These are phyloP conservation scores for Entomortierella chlamydospora DNA, from an alignment of 192 early-diverging fungal species.

Conservation along the genomic window DNA sequence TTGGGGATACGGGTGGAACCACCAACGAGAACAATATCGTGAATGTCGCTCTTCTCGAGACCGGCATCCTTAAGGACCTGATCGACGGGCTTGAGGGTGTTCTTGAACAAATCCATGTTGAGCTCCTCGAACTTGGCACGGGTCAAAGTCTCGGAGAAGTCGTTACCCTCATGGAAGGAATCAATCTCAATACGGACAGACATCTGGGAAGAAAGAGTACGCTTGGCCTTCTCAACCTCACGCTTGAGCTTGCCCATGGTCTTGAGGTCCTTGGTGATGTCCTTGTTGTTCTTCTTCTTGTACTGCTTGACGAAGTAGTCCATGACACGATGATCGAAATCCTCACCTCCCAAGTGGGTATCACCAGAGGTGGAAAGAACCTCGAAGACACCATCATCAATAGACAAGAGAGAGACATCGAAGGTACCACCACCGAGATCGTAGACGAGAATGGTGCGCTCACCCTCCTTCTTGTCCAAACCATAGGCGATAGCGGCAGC, in stretches of 20 bases:
- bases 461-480: slow-evolving; percentile 89
- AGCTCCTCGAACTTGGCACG: slow-evolving; percentile 98
- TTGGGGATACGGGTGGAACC: slow-evolving; percentile 99
- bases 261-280: slow-evolving; percentile 85
- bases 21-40: slow-evolving; percentile 98
- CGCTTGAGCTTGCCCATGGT: slow-evolving; percentile 95
- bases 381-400: slow-evolving; percentile 97
- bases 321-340: slow-evolving; percentile 97
- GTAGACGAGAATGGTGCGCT: slow-evolving; percentile 94
- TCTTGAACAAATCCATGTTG: slow-evolving; percentile 93
- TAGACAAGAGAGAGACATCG: slow-evolving; percentile 96
- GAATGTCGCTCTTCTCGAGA: slow-evolving; percentile 85
- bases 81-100: slow-evolving; percentile 94
- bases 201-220: slow-evolving; percentile 93
- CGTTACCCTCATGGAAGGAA: slow-evolving; percentile 86
- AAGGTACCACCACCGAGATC: slow-evolving; percentile 99
- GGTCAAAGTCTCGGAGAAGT: slow-evolving; percentile 94
- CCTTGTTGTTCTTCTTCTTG: slow-evolving; percentile 92
- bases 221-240: slow-evolving; percentile 98
- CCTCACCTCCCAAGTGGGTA: slow-evolving; percentile 98
- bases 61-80: slow-evolving; percentile 92
- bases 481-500: slow-evolving; percentile 96
- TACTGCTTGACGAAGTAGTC: slow-evolving; percentile 92
- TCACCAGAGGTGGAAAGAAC: slow-evolving; percentile 96
- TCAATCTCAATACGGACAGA: slow-evolving; percentile 94